Conservation (phyloP, 2,329 filamentous ascomycete species). For the Knoxdaviesia proteae region DNA sequence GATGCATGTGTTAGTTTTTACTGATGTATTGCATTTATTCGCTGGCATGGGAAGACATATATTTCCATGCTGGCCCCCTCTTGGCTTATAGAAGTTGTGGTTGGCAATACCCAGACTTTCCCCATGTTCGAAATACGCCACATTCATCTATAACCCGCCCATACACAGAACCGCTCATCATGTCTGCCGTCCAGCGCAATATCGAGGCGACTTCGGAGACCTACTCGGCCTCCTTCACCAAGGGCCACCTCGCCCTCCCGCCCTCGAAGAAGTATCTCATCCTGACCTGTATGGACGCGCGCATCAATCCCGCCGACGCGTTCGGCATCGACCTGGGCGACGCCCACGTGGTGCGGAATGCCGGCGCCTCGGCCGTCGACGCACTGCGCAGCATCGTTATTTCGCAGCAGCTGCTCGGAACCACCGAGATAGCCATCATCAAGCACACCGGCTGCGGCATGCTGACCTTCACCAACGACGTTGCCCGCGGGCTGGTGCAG, state of each 20-base stretch:
- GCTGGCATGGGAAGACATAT: too few species aligned
- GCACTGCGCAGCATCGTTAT: constrained; percentile 43
- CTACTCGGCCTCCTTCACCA: constrained; percentile 44
- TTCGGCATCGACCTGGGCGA: constrained; percentile 55
- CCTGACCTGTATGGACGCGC: constrained; percentile 69
- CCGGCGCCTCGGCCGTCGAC: constrained; percentile 33
- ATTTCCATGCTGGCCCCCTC: too few species aligned
- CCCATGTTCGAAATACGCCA: too few species aligned
- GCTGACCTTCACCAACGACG: constrained; percentile 42
- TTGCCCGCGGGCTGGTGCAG: constrained; percentile 27
- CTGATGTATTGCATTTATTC: too few species aligned
- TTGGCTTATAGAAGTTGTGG: too few species aligned
- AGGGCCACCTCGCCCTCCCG: constrained; percentile 44
- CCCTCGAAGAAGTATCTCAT: constrained; percentile 32
- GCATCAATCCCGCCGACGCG: constrained; percentile 43
- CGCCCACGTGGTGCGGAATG: constrained; percentile 57
- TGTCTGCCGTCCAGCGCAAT: constrained; percentile 7
- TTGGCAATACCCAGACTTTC: too few species aligned
- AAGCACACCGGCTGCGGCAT: constrained; percentile 53
- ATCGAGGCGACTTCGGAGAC: constrained; percentile 18
- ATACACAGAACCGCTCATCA: not conserved
- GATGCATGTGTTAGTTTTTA: too few species aligned
- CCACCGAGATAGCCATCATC: constrained; percentile 39
- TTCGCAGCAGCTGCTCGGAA: constrained; percentile 45
- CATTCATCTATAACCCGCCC: too few species aligned